Evolutionary conservation across 768 basidiomycete genomes (phyloP).

Genomic region (Pleurotus eryngii): DNA sequence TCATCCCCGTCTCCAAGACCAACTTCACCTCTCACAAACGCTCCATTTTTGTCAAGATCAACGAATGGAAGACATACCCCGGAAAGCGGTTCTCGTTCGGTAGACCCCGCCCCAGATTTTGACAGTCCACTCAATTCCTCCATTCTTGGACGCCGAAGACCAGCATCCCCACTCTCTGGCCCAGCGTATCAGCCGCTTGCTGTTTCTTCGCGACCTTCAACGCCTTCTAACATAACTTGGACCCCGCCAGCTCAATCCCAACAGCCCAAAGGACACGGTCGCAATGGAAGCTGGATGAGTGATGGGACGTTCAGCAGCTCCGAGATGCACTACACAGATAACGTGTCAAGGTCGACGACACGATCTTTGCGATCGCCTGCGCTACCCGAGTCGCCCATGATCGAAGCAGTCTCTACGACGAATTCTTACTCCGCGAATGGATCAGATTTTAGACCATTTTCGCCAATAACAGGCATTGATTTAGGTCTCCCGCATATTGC

Average conservation of each 20-base stretch:
- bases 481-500: constrained; percentile 42
- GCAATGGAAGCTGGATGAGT: constrained; percentile 59
- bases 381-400: constrained; percentile 56
- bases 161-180: constrained; percentile 69
- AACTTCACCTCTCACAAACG: constrained; percentile 44
- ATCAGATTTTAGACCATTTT: constrained; percentile 38
- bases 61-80: constrained; percentile 68
- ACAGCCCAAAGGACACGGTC: constrained; percentile 38
- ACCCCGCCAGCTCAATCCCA: constrained; percentile 28
- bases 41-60: constrained; percentile 53
- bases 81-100: constrained; percentile 37
- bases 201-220: constrained; percentile 59
- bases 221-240: constrained; percentile 80
- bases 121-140: constrained; percentile 51
- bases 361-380: constrained; percentile 53
- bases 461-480: constrained; percentile 49
- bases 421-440: constrained; percentile 23
- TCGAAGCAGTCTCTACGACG: constrained; percentile 32
- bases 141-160: constrained; percentile 54
- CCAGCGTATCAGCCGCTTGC: constrained; percentile 59
- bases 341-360: constrained; percentile 39
- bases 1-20: constrained; percentile 42
- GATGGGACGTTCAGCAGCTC: constrained; percentile 30
- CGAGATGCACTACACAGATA: constrained; percentile 27
- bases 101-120: constrained; percentile 35